Conservation (phyloP, 2,329 filamentous ascomycete species). For the Cladobotryum mycophilum region DNA sequence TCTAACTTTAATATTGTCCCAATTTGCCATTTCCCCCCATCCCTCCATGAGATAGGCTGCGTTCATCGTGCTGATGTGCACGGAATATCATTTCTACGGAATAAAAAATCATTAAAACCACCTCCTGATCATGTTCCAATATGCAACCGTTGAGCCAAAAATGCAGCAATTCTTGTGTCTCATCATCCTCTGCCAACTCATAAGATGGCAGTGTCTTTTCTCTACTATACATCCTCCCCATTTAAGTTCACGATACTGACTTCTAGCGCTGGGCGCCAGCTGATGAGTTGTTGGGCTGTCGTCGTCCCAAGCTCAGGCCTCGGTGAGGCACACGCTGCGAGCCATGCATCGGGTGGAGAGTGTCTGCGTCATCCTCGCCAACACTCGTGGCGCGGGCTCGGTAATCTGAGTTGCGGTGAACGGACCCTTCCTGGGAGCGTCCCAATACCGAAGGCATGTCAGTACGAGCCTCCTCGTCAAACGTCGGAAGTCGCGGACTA, state of each 20-base stretch:
- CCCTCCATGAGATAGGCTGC: not conserved
- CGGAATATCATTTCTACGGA: not conserved
- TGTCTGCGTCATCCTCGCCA: conserved; percentile 14
- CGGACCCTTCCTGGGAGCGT: conserved; percentile 17
- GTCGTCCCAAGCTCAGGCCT: conserved; percentile 12
- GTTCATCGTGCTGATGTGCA: not conserved
- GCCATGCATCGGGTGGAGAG: conserved; percentile 9
- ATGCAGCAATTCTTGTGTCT: conserved; percentile 5
- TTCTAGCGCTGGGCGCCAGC: conserved; percentile 20
- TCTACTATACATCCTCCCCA: not conserved
- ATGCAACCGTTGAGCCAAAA: not conserved
- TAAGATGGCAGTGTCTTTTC: not conserved
- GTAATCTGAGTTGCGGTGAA: conserved; percentile 6
- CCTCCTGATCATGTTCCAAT: not conserved
- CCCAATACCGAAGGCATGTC: conserved; percentile 28
- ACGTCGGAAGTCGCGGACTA: conserved; percentile 28
- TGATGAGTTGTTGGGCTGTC: conserved; percentile 13
- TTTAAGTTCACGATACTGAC: conserved; percentile 14
- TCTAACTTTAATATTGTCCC: not conserved
- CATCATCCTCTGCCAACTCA: conserved; percentile 3
- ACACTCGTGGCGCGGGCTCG: conserved; percentile 5
- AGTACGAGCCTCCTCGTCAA: conserved; percentile 39
- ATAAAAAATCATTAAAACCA: not conserved
- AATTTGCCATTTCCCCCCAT: not conserved
- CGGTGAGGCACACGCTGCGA: conserved; percentile 11